Conservation (phyloP, 1,139 yeast species). For the Saccharomycopsis phalli region DNA sequence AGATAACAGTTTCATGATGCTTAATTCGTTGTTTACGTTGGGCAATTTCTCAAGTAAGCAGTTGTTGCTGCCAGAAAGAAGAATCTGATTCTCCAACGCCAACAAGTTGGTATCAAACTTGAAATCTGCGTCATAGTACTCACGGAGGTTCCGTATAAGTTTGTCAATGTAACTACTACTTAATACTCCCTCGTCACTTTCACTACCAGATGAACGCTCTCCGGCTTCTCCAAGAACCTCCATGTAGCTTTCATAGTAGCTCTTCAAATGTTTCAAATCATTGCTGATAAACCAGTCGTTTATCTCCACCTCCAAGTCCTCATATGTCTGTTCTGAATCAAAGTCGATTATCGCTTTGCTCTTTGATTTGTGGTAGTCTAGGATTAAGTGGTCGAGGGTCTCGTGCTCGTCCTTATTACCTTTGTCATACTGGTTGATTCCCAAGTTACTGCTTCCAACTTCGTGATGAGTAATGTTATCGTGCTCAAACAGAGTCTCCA, state of each 20-base stretch:
- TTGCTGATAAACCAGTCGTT: slow-evolving; percentile 55
- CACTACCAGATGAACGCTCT: slow-evolving; percentile 15
- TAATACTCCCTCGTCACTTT: slow-evolving; percentile 18
- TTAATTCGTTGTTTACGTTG: slow-evolving; percentile 10
- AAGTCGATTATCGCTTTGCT: slow-evolving; percentile 36
- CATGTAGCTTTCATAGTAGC: slow-evolving; percentile 10
- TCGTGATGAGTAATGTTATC: slow-evolving; percentile 5
- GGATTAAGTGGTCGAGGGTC: slow-evolving; percentile 6
- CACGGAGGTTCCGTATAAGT: slow-evolving; percentile 12
- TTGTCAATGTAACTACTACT: slow-evolving; percentile 15
- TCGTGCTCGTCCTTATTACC: slow-evolving; percentile 3
- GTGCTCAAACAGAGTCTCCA: slow-evolving; percentile 10
- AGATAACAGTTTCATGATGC: slow-evolving; percentile 22
- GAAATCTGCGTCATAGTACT: slow-evolving; percentile 11
- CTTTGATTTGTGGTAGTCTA: slow-evolving; percentile 11
- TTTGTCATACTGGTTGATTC: slow-evolving; percentile 16
- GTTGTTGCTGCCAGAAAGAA: slow-evolving; percentile 17
- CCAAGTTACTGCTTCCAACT: slow-evolving; percentile 9
- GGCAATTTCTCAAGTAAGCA: slow-evolving; percentile 11
- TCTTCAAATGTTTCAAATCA: slow-evolving; percentile 34
- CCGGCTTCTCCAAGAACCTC: slow-evolving; percentile 8
- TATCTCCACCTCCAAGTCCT: slow-evolving; percentile 37
- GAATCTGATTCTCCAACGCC: slow-evolving; percentile 9
- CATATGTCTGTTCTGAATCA: slow-evolving; percentile 34
- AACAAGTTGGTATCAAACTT: slow-evolving; percentile 9